These are phyloP conservation scores for Eremothecium sinecaudum DNA, from an alignment of 1,139 yeast species.

Conservation along the genomic window DNA sequence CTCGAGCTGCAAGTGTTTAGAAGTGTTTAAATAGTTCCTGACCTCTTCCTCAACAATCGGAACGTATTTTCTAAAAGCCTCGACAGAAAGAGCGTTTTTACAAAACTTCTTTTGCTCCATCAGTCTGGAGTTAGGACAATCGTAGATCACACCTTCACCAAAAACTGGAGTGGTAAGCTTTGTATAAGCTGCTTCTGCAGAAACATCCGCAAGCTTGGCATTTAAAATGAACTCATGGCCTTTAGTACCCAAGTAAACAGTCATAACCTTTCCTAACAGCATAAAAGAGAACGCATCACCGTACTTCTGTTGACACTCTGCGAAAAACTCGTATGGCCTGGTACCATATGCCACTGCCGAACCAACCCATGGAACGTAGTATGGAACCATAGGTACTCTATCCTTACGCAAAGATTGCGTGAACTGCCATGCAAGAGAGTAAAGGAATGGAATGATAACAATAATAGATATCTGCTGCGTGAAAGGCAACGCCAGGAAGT, in stretches of 20 bases:
- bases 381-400: constrained; percentile 80
- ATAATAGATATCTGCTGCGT: constrained; percentile 29
- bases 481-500: constrained; percentile 26
- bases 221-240: constrained; percentile 96
- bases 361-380: constrained; percentile 95
- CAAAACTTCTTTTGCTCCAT: constrained; percentile 99
- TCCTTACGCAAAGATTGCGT: constrained; percentile 64
- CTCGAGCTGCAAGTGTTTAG: constrained; percentile 37
- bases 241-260: constrained; percentile 92
- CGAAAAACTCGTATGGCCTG: constrained; percentile 87
- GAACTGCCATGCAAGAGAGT: constrained; percentile 63
- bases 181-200: constrained; percentile 92
- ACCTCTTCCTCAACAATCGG: constrained; percentile 82
- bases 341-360: constrained; percentile 82
- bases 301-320: constrained; percentile 61
- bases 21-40: constrained; percentile 47
- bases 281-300: constrained; percentile 92
- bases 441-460: constrained; percentile 36
- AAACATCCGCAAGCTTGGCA: constrained; percentile 79
- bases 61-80: constrained; percentile 75
- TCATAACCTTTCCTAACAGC: constrained; percentile 83
- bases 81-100: constrained; percentile 77
- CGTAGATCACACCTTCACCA: constrained; percentile 94
- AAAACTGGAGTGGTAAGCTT: constrained; percentile 96
- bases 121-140: constrained; percentile 83